Evolutionary conservation across 2,329 filamentous ascomycete genomes (phyloP), one percentile per base, ranked within the genome.

Genomic region (Akanthomyces dipterigenus): DNA sequence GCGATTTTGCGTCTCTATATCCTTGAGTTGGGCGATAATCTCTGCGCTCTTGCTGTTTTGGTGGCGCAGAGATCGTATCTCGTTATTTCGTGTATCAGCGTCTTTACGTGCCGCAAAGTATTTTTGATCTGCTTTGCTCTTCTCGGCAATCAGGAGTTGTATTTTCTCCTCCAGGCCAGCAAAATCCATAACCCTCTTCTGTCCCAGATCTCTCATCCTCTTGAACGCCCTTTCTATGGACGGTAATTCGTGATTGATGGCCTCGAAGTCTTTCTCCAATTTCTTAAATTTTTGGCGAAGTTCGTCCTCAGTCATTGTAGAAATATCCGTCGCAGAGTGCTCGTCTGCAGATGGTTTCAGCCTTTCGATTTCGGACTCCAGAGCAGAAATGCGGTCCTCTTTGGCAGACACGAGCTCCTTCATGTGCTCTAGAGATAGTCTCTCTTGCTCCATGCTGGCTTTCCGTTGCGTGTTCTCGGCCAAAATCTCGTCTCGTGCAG

Each of bases 21-120:
- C 93, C 78, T 99, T 99, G 60, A 98, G 80, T 67, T 96, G 90
- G 0, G 91, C 84, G 46, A 99, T 93, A 63, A 98, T 96, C 71
- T 98, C 95, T 0, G 91, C 92, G 62, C 90, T 96, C 76, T 96
- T 96, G 53, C 85, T 82, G 70, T 93, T 96, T 72, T 98, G 93
- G 64, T 86, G 82, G 63, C 91, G 87, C 62, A 97, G 78, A 3
- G 88, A 84, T 67, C 90, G 83, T 51, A 96, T 88, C 75, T 98
- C 93, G 62, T 84, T 82, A 62, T 92, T 88, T 55, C 91, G 84
- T 49, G 89, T 88, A 70, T 98, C 93, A 70, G 93, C 96, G 67
- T 93, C 89, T 72, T 96, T 97, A 81, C 96, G 92, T 9, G 93
- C 91, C 1, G 90, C 91, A 73, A 98, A 98, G 72, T 96, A 99